Evolutionary conservation across 495 filamentous ascomycete genomes (phyloP).

Genomic region (Cercophora samala): DNA sequence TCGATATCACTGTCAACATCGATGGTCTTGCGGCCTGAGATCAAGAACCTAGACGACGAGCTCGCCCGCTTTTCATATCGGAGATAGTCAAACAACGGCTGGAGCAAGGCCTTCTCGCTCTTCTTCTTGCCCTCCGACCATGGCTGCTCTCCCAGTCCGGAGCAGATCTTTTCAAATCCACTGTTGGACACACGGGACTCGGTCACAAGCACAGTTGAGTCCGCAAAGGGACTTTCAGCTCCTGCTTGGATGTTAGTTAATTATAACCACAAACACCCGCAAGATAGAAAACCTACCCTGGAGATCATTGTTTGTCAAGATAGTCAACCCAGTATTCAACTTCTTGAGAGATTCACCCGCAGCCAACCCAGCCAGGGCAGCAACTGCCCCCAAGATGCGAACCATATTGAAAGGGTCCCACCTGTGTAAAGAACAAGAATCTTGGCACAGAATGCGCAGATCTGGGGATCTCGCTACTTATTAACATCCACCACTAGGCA

Average conservation of each 20-base stretch:
- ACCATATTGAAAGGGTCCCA: conserved; percentile 16
- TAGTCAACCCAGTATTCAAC: conserved; percentile 38
- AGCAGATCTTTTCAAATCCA: conserved; percentile 14
- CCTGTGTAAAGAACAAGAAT: background rate
- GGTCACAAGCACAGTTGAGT: conserved; percentile 42
- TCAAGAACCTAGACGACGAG: conserved; percentile 38
- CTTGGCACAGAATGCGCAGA: background rate
- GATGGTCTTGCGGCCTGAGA: conserved; percentile 22
- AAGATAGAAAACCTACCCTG: conserved; percentile 32
- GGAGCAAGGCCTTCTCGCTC: conserved; percentile 20
- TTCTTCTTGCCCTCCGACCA: conserved; percentile 36
- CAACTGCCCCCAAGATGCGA: conserved; percentile 3
- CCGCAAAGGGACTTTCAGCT: conserved; percentile 33
- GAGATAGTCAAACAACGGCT: conserved; percentile 42
- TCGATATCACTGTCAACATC: conserved; percentile 7
- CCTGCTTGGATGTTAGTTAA: conserved; percentile 29
- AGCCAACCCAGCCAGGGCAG: conserved; percentile 20
- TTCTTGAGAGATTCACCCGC: conserved; percentile 32
- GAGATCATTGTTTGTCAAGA: conserved; percentile 42
- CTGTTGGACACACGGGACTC: conserved; percentile 22
- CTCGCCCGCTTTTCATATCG: conserved; percentile 27
- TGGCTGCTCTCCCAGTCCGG: conserved; percentile 41
- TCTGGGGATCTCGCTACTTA: background rate
- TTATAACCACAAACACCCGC: background rate
- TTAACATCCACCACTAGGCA: background rate